Base-by-base conservation (phyloP, 2,329 filamentous ascomycete genomes). In the Trichoderma sp. region DNA sequence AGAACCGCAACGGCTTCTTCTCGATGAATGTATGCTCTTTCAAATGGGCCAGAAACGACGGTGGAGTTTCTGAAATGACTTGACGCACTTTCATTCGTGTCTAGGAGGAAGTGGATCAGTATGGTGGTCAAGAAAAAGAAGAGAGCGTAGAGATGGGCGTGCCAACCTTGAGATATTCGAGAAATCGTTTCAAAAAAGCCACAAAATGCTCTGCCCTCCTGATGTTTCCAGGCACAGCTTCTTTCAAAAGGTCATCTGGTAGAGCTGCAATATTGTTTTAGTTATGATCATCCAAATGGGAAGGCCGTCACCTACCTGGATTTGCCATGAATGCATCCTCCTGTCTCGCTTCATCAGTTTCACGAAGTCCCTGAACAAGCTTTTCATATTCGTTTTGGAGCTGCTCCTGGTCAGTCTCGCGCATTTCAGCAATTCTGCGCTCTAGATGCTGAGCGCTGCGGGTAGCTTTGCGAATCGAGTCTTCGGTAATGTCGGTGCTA, bases 301-400 rank as follows among this genome's bases (percentile, higher is more conserved):
- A 53, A 13, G 3, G 30, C 6, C 13, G 28, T 53, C 20, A 12
- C 23, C 50, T 80, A 87, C 85, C 84, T 30, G 96, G 96, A 80
- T 98, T 99, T 32, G 95, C 89, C 93, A 99, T 98, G 79, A 99
- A 98, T 0, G 95, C 92, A 79, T 98, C 95, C 81, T 99, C 96
- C 76, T 97, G 91, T 72, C 94, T 90, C 57, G 93, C 93, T 80
- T 97, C 93, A 73, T 97, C 95, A 30, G 93, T 93, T 75, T 94
- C 94, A 72, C 94, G 88, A 7, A 99, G 84, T 0, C 97, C 96
- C 78, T 98, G 93, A 0, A 99, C 95, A 2, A 99, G 87, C 81
- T 98, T 98, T 72, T 94, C 89, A 76, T 99, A 99, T 82, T 99
- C 96, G 75, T 92, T 94, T 77, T 98, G 94, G 13, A 99, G 85